phyloP scores from a whole-genome alignment of 1,139 yeast genomes.

The Yamadazyma atmosphaerica region DNA sequence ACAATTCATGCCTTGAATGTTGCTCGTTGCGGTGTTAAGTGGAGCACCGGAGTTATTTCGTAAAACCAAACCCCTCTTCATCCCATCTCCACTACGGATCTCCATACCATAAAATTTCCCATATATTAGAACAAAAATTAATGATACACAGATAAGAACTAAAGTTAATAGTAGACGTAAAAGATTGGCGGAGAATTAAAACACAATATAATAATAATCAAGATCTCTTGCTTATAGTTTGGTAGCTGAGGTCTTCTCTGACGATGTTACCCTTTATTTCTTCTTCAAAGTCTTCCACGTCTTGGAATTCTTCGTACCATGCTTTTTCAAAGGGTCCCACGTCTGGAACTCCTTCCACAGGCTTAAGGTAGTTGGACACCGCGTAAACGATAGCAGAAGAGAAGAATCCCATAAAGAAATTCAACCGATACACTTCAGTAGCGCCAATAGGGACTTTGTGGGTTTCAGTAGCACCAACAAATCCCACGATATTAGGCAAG shows the following conservation, averaged over 20 bases:
- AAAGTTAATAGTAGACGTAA: background rate
- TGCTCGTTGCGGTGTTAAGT: no score
- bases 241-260: constrained; percentile 20
- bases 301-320: constrained; percentile 63
- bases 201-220: no score
- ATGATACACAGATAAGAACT: constrained; percentile 1
- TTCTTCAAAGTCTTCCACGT: constrained; percentile 65
- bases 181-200: background rate
- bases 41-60: no score
- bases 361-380: constrained; percentile 51
- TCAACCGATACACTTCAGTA: constrained; percentile 64
- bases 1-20: no score
- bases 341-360: constrained; percentile 60
- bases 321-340: constrained; percentile 51
- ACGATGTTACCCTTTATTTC: constrained; percentile 37
- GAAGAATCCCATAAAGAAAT: constrained; percentile 74
- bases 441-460: constrained; percentile 78
- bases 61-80: no score
- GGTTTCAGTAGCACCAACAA: constrained; percentile 76
- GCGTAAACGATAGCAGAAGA: constrained; percentile 55
- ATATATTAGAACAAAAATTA: background rate
- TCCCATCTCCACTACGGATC: background rate
- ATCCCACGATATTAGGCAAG: constrained; percentile 82
- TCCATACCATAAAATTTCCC: background rate
- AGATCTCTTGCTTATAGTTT: background rate